Conservation (phyloP, 2,329 filamentous ascomycete genomes). For the Hypoxylon sp. region DNA sequence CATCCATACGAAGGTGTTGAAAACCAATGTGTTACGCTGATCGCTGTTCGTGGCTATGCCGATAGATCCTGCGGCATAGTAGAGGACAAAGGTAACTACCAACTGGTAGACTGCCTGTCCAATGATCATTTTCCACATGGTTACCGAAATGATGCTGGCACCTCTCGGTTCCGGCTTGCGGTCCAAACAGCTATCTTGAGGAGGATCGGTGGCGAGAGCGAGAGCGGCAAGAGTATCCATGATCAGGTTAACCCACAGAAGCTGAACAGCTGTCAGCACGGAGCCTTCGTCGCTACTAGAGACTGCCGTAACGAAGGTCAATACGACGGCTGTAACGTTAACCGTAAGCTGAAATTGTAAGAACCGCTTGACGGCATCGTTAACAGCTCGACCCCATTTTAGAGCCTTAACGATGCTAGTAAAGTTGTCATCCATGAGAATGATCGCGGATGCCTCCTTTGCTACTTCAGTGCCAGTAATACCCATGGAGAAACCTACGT, state of each 20-base stretch:
- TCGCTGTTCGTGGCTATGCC: conserved; percentile 59
- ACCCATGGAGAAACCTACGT: conserved; percentile 89
- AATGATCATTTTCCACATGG: conserved; percentile 99
- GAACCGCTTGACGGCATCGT: conserved; percentile 82
- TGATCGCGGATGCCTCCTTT: conserved; percentile 86
- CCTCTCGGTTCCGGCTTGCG: conserved; percentile 74
- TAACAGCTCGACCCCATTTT: conserved; percentile 82
- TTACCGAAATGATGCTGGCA: conserved; percentile 78
- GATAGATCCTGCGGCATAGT: conserved; percentile 76
- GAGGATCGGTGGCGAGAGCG: conserved; percentile 90
- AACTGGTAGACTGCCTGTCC: conserved; percentile 93
- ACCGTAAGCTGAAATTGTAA: conserved; percentile 84
- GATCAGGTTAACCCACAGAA: conserved; percentile 96
- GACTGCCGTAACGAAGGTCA: conserved; percentile 90
- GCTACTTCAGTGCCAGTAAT: conserved; percentile 86
- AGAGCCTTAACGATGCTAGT: conserved; percentile 86
- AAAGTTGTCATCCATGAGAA: conserved; percentile 90
- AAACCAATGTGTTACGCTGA: conserved; percentile 83
- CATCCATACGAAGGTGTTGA: conserved; percentile 99
- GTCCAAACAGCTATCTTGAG: conserved; percentile 81
- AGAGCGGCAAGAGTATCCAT: conserved; percentile 96
- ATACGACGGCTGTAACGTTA: conserved; percentile 88
- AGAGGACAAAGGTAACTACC: conserved; percentile 80
- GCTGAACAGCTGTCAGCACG: conserved; percentile 87
- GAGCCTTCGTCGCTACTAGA: conserved; percentile 75